Evolutionary conservation across 306 rosid genomes (phyloP), one percentile per base, ranked within the genome.

Genomic region (Vicia faba): DNA sequence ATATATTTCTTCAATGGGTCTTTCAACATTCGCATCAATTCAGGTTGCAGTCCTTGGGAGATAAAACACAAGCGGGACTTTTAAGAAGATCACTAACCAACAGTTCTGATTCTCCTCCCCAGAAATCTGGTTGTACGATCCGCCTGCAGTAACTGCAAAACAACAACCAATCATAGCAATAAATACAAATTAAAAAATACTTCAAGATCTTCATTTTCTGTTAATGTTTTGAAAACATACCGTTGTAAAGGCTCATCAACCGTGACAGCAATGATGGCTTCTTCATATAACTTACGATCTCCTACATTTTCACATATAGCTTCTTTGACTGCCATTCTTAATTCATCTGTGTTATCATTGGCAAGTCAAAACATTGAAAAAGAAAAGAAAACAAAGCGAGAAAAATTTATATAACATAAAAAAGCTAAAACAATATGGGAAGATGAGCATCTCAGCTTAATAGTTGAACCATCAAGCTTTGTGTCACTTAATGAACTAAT

Each of bases 51-150:
- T 53, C 11, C 70, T 67, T 45, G 14, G 8, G 31, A 51, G 10
- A 67, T 66, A 26, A 46, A 33, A 61, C 18, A 10, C 50, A 40
- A 31, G 56, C 68, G 8, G 7, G 43, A 35, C 39, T 66, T 61
- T 66, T 40, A 69, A 46, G 53, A 64, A 64, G 29, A 62, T 61
- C 54, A 85, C 86, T 83, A 26, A 93, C 99, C 97, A 93, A 77
- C 39, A 90, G 83, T 83, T 88, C 99, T 1, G 97, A 89, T 73
- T 93, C 99, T 76, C 99, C 97, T 74, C 97, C 97, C 99, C 97
- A 93, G 84, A 93, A 93, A 79, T 93, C 90, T 41, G 95, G 87
- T 57, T 80, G 77, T 35, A 6, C 80, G 77, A 93, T 86, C 69
- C 97, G 86, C 68, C 85, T 89, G 84, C 99, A 93, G 82, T 89